Base-by-base conservation (phyloP, 192 early-diverging fungal genomes). In the Entomortierella chlamydospora region DNA sequence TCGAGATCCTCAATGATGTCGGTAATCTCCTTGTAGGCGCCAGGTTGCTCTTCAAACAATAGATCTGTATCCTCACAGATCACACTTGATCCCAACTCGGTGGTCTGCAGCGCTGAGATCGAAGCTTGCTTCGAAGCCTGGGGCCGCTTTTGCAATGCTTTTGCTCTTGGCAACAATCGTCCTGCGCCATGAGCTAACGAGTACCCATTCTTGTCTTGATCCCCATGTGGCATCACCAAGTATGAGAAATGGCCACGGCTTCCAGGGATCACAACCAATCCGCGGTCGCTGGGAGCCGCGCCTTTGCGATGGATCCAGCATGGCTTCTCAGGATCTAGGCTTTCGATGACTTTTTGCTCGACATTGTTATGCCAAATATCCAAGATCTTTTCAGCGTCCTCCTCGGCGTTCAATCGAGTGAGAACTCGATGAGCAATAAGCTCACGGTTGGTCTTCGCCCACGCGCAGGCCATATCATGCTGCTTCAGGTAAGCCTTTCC, bases 291-390 rank as follows among this genome's bases (percentile, higher is more conserved):
- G 0, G 89, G 89, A 0, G 89, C 89, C 4, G 89, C 89, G 13
- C 89, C 89, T 60, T 90, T 90, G 7, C 89, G 84, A 54, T 89
- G 88, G 23, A 89, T 57, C 76, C 82, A 89, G 31, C 70, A 70
- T 1, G 72, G 63, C 0, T 42, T 20, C n/a, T 55, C 50, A 0
- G 63, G 6, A n/a, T 63, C 73, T 22, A 66, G 51, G 7, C 47
- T 64, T 4, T 61, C 56, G 30, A 61, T 78, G 47, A 51, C 2
- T 37, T 84, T 81, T 54, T 68, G 45, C 49, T 85, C 76, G 18
- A 89, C 82, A 26, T 79, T 81, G 61, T 89, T 89, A 72, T 89
- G 88, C 78, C 87, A 88, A 33, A 89, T 86, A 66, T 89, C 88
- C 17, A 89, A 49, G 26, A 88, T 41, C 49, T 88, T 70, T 31